Base-by-base conservation (phyloP, 2,329 filamentous ascomycete genomes). In the Ceratocystiopsis sp. region DNA sequence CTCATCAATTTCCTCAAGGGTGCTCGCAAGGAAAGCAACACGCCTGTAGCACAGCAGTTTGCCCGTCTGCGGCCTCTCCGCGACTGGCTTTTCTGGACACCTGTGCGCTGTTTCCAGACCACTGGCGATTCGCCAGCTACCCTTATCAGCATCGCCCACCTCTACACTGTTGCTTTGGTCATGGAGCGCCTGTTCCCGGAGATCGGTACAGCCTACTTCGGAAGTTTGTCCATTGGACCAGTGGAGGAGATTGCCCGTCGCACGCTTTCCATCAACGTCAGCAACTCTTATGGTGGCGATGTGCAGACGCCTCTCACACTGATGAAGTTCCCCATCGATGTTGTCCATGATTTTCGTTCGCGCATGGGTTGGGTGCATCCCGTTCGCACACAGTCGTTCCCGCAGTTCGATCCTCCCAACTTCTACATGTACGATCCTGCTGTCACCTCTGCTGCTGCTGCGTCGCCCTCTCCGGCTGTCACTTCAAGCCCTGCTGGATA, bases 41-140 rank as follows among this genome's bases (percentile, higher is more conserved):
- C 71, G 13, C 70, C 81, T 49, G 75, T 78, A 19, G 76, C 86
- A 19, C 78, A 93, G 56, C 84, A 93, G 55, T 96, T 95, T 57
- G 81, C 86, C 54, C 82, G 87, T 50, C 74, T 96, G 12, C 87
- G 93, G 50, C 80, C 84, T 11, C 71, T 98, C 46, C 75, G 87
- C 44, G 83, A 84, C 52, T 95, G 89, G 86, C 73, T 96, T 15
- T 94, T 96, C 62, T 96, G 89, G 86, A 75, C 94, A 44, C 91
- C 91, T 1, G 78, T 94, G 33, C 77, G 78, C 51, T 80, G 87
- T 53, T 70, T 95, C 21, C 80, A 89, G 57, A 76, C 78, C 50
- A 81, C 79, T 39, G 76, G 80, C 41, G 75, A 75, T 34, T 85
- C 89, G 50, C 73, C 83, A 19, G 83, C 75, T 46, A 80, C 85